Evolutionary conservation across 306 rosid genomes (phyloP), one percentile per base, ranked within the genome.

Genomic region (Biancaea sappan): DNA sequence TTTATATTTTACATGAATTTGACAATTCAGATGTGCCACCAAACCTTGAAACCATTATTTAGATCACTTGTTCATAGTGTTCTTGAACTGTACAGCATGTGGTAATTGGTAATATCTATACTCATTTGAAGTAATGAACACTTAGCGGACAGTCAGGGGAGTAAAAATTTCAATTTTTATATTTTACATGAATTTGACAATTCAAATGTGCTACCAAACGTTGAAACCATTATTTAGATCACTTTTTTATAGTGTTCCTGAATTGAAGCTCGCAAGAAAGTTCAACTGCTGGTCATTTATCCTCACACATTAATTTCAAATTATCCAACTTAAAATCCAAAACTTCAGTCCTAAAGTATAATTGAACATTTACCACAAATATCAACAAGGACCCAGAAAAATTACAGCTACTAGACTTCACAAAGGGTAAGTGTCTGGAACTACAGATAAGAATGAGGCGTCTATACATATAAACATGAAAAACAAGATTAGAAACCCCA

Each of bases 51-150:
- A 44, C 46, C 32, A 44, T 53, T 32, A 19, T 75, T 22, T 40
- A 69, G n/a, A 59, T 41, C 56, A 32, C 38, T n/a, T n/a, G n/a
- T n/a, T n/a, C n/a, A n/a, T n/a, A n/a, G n/a, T n/a, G n/a, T n/a
- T n/a, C n/a, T n/a, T 73, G 71, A 76, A 80, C 79, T 77, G 82
- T 79, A 70, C 43, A 37, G 29, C 51, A 80, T 19, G 54, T 28
- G 61, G 75, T 53, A 58, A 69, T 54, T 46, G 52, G 75, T 58
- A 63, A 72, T 71, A 43, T 72, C 77, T 66, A 72, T 72, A 79
- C 72, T 71, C 47, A 40, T 76, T 65, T 76, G 57, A 71, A 77
- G 70, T 66, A 29, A 70, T 65, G 60, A 70, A 73, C 43, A 56
- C 75, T 47, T 67, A 52, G 72, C 10, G 41, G 59, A 72, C 62